A percentile compares a stretch with the other conserved stretches of the same genome.
These are phyloP conservation scores for Oryza rufipogon DNA, from an alignment of 176 grass and related monocot species.

Conservation along the genomic window DNA sequence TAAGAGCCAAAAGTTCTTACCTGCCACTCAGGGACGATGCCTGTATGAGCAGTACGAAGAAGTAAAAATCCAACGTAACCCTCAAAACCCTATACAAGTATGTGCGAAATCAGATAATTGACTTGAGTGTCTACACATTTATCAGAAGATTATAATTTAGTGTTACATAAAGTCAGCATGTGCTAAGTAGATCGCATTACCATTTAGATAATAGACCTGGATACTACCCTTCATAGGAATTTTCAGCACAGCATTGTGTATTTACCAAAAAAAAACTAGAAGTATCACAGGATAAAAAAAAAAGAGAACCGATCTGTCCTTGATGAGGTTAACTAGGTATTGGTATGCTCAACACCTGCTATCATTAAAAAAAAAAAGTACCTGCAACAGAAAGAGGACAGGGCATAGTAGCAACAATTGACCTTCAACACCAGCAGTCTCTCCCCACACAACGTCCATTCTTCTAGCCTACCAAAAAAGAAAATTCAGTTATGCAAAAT, in stretches of 20 bases:
- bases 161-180: slow-evolving; percentile 12
- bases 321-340: slow-evolving; percentile 20
- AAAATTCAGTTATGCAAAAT: background rate
- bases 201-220: slow-evolving; percentile 11
- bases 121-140: background rate
- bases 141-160: slow-evolving; percentile 16
- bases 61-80: slow-evolving; percentile 85
- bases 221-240: slow-evolving; percentile 1
- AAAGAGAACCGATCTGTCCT: background rate
- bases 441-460: slow-evolving; percentile 99
- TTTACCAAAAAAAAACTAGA: background rate
- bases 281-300: background rate
- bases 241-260: background rate
- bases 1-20: slow-evolving; percentile 47
- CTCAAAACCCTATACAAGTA: slow-evolving; percentile 78
- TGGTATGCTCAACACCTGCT: slow-evolving; percentile 3
- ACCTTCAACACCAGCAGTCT: slow-evolving; percentile 98
- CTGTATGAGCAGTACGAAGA: slow-evolving; percentile 70
- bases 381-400: slow-evolving; percentile 94
- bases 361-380: slow-evolving; percentile 38
- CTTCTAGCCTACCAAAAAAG: slow-evolving; percentile 74
- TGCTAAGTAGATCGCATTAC: background rate
- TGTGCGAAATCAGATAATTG: background rate
- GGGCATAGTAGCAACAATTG: slow-evolving; percentile 89
- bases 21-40: slow-evolving; percentile 85